Percentiles rank a stretch among this genome's conserved stretches.
phyloP scores from a whole-genome alignment of 1,139 yeast genomes.

The Candida albicans region DNA sequence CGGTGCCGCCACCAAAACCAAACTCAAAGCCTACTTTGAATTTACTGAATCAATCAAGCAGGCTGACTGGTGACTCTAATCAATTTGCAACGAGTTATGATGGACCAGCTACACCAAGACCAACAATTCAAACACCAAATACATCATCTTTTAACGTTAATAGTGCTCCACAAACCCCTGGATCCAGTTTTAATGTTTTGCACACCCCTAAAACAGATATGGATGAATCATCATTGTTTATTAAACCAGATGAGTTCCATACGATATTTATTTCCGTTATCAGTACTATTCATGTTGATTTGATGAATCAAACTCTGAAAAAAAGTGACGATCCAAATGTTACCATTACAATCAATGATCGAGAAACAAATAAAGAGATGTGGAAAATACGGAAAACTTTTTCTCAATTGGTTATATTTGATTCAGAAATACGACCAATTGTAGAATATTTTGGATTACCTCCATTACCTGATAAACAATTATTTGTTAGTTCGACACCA shows the following conservation, averaged over 20 bases:
- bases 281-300: slow-evolving; percentile 51
- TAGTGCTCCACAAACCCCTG: slow-evolving; percentile 17
- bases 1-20: slow-evolving; percentile 11
- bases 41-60: background rate
- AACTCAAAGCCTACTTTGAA: slow-evolving; percentile 4
- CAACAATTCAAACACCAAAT: slow-evolving; percentile 12
- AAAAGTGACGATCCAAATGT: slow-evolving; percentile 57
- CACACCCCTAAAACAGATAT: slow-evolving; percentile 25
- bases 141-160: slow-evolving; percentile 7
- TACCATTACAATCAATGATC: slow-evolving; percentile 62
- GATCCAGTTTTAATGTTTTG: slow-evolving; percentile 25
- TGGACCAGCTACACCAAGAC: slow-evolving; percentile 7
- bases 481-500: slow-evolving; percentile 63
- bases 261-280: slow-evolving; percentile 61
- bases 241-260: slow-evolving; percentile 66
- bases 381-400: slow-evolving; percentile 70
- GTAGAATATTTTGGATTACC: slow-evolving; percentile 64
- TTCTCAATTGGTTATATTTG: slow-evolving; percentile 55
- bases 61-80: no score
- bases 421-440: slow-evolving; percentile 54
- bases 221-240: slow-evolving; percentile 44
- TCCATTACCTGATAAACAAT: slow-evolving; percentile 53
- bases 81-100: background rate
- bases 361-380: slow-evolving; percentile 60
- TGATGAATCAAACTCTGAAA: slow-evolving; percentile 26